Base-by-base conservation (phyloP, 2,329 filamentous ascomycete genomes). In the Botryotinia narcissicola region DNA sequence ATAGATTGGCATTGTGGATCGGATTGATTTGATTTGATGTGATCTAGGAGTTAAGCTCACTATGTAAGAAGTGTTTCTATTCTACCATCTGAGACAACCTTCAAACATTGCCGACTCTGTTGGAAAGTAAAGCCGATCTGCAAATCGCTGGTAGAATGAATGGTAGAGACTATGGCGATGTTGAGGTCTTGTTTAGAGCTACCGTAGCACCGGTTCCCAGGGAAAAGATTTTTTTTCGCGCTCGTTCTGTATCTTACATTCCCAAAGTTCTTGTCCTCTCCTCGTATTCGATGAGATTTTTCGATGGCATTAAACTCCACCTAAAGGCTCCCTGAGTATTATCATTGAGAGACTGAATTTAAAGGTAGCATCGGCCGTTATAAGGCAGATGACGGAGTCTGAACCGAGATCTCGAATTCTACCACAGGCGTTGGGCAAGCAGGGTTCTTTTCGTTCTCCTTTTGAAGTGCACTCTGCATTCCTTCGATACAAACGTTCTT, bases 321-420 rank as follows among this genome's bases (percentile, higher is more conserved):
- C n/a, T 5, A 54, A 29, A 29, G n/a, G 1, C 8, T 54, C 12
- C 51, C 51, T 54, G n/a, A 29, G 29, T 54, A 8, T 8, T 3
- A n/a, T 40, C 20, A 16, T 25, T 8, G 2, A 61, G 12, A 61
- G 2, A 54, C n/a, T 7, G n/a, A 54, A 18, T 54, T 16, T 8
- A 0, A 5, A 20, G 8, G 18, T 12, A 1, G 20, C 7, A 1
- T 6, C 22, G 61, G n/a, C 9, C 0, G 10, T 29, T 35, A 2
- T 20, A 48, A 0, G 7, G 22, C 4, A 12, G 20, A 48, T 35
- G 3, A 12, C 2, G 42, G 3, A 48, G 20, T 1, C 12, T 25
- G 10, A 29, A 14, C 18, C 12, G 10, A 25, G 12, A 22, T 40
- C 10, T 66, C 42, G 14, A 48, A 48, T 18, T 66, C 42, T 25